These are phyloP conservation scores for Eutrema japonicum DNA, from an alignment of 345 rosid species.

Conservation along the genomic window DNA sequence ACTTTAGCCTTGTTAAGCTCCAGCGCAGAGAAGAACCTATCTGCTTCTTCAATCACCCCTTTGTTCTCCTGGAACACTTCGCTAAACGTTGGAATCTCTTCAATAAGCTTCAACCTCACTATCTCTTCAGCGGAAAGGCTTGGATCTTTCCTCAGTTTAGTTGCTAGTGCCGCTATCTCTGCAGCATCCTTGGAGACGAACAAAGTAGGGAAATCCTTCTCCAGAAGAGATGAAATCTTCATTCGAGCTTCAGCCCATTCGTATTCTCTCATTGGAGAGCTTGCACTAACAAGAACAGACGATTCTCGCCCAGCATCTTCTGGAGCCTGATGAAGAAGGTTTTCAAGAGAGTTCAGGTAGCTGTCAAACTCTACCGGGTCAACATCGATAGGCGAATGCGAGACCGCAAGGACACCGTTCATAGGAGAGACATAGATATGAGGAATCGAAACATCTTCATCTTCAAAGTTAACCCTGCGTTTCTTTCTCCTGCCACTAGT, in stretches of 20 bases:
- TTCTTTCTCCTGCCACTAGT: conserved; percentile 41
- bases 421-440: conserved; percentile 47
- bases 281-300: conserved; percentile 18
- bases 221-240: conserved; percentile 60
- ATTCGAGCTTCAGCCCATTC: conserved; percentile 63
- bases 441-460: conserved; percentile 42
- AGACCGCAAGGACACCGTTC: conserved; percentile 40
- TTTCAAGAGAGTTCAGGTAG: conserved; percentile 69
- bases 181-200: conserved; percentile 51
- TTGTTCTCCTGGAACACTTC: conserved; percentile 62
- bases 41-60: conserved; percentile 53
- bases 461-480: conserved; percentile 28
- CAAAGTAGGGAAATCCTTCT: conserved; percentile 57
- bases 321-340: conserved; percentile 56
- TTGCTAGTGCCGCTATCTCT: conserved; percentile 56
- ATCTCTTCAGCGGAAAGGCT: conserved; percentile 61
- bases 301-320: conserved; percentile 37
- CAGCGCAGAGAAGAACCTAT: conserved; percentile 50
- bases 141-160: conserved; percentile 65
- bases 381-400: conserved; percentile 37
- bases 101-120: conserved; percentile 65
- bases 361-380: conserved; percentile 67
- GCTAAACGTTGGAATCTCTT: conserved; percentile 65
- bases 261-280: conserved; percentile 45
- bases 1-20: conserved; percentile 64